Conservation (phyloP, 2,329 filamentous ascomycete genomes). For the Calycina herbarum region DNA sequence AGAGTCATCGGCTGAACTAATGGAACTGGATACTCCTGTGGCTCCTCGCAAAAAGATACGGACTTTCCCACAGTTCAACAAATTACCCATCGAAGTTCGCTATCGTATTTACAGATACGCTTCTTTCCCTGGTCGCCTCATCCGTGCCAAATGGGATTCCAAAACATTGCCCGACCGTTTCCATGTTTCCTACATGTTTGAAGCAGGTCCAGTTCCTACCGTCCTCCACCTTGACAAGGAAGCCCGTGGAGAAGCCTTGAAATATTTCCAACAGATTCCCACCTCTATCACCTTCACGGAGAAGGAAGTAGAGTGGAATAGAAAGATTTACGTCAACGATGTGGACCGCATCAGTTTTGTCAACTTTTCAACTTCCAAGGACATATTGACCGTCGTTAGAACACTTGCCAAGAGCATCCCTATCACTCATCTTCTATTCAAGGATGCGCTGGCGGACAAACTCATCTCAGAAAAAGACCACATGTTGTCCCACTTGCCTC, state of each 20-base stretch:
- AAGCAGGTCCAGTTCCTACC: constrained; percentile 17
- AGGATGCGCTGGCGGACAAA: neutral
- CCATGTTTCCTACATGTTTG: constrained; percentile 13
- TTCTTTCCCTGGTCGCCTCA: neutral
- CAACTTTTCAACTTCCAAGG: neutral
- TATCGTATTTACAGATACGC: constrained; percentile 3
- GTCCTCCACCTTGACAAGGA: constrained; percentile 15
- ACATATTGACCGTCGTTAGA: neutral
- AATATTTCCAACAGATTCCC: neutral
- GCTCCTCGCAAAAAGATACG: neutral
- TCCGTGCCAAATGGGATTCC: neutral
- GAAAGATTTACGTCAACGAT: constrained; percentile 3
- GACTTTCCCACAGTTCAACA: neutral
- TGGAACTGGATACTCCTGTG: neutral
- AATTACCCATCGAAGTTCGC: constrained; percentile 2
- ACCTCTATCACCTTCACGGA: neutral
- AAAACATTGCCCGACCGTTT: neutral
- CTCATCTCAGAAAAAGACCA: neutral
- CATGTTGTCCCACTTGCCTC: neutral
- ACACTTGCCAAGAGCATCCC: neutral
- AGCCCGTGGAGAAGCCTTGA: constrained; percentile 15
- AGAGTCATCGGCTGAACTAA: neutral
- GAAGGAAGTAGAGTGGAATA: too few species aligned
- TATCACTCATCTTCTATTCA: neutral
- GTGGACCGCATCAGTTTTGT: constrained; percentile 8